Conservation (phyloP, 352 stramenopile species). For the Pythium folliculosum region DNA sequence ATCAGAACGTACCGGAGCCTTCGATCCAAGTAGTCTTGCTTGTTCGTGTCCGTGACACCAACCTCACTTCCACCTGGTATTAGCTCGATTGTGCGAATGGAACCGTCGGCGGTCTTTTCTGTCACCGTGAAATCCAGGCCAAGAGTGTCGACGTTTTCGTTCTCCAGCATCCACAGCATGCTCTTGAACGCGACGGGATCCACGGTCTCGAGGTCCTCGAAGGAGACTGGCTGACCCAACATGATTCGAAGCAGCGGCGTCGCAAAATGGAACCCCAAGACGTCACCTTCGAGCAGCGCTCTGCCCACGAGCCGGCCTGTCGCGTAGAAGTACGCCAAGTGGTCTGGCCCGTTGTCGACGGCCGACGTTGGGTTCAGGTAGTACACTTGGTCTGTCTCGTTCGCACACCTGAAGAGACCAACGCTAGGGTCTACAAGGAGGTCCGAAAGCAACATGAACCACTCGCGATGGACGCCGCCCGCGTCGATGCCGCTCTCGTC, state of each 20-base stretch:
- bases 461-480: constrained; percentile 58
- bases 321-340: constrained; percentile 70
- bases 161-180: constrained; percentile 52
- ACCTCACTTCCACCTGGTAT: constrained; percentile 39
- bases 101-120: constrained; percentile 5
- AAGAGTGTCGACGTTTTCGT: constrained; percentile 42
- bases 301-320: constrained; percentile 59
- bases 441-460: constrained; percentile 85
- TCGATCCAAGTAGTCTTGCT: constrained; percentile 92
- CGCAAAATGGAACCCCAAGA: constrained; percentile 95
- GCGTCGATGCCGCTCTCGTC: constrained; percentile 59
- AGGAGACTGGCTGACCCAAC: constrained; percentile 92
- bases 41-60: constrained; percentile 94
- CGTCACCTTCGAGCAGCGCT: constrained; percentile 87
- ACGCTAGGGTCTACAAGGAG: constrained; percentile 45
- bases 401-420: constrained; percentile 59
- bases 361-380: constrained; percentile 67
- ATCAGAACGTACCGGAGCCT: constrained; percentile 66
- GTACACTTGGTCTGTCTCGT: constrained; percentile 60
- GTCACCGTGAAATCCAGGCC: constrained; percentile 48
- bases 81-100: constrained; percentile 18
- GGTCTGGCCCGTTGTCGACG: constrained; percentile 64
- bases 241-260: constrained; percentile 97
- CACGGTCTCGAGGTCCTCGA: constrained; percentile 92
- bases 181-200: constrained; percentile 59